phyloP scores from a whole-genome alignment of 2,329 filamentous ascomycete genomes.

The Aquanectria penicillioides region DNA sequence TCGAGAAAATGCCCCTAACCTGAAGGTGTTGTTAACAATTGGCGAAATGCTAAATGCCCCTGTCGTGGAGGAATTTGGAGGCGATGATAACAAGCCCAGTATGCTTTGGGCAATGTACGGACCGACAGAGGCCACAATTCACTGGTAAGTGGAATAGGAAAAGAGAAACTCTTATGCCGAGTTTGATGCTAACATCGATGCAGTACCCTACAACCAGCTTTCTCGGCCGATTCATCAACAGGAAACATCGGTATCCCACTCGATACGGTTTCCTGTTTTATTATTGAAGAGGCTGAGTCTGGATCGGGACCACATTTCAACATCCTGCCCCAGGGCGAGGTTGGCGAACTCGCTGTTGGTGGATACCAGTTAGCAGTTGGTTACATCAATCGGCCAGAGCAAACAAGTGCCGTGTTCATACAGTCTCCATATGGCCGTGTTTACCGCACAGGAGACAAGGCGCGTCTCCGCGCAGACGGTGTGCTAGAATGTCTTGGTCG shows the following conservation, averaged over 20 bases:
- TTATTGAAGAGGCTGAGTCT: conserved; percentile 62
- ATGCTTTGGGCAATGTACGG: conserved; percentile 95
- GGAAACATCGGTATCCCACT: conserved; percentile 82
- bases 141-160: conserved; percentile 64
- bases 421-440: conserved; percentile 73
- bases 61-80: conserved; percentile 84
- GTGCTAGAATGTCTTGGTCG: conserved; percentile 86
- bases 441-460: conserved; percentile 89
- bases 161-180: background rate
- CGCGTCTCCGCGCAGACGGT: conserved; percentile 72
- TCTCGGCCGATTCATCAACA: conserved; percentile 65
- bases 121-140: conserved; percentile 90
- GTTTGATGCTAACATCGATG: conserved; percentile 5
- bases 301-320: conserved; percentile 48
- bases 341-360: conserved; percentile 84
- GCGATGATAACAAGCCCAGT: conserved; percentile 59
- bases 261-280: conserved; percentile 81
- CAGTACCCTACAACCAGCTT: conserved; percentile 75
- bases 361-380: conserved; percentile 81
- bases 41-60: conserved; percentile 89
- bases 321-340: conserved; percentile 71
- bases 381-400: conserved; percentile 83
- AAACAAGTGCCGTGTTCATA: conserved; percentile 79
- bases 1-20: conserved; percentile 71
- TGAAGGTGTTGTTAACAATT: conserved; percentile 83